Base-by-base conservation (phyloP, 2,329 filamentous ascomycete genomes). In the Chaetomium sp. region DNA sequence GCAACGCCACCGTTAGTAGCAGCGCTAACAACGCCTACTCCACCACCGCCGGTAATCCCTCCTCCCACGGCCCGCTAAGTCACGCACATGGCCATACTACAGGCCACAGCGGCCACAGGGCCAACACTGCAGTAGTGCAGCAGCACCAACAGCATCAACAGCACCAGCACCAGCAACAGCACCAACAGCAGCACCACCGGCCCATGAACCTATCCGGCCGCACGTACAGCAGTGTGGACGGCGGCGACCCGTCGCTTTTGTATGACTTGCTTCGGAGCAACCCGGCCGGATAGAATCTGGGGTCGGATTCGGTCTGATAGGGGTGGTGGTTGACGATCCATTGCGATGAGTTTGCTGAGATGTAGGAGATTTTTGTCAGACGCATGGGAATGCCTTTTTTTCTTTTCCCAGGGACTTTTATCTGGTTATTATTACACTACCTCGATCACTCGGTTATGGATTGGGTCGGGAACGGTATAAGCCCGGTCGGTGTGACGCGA, bases 161-260 rank as follows among this genome's bases (percentile, higher is more conserved):
- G 19, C 63, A 65, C 36, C 62, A 67, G 33, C 48, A 67, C 35
- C 48, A 64, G 49, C 60, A n/a, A 9, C 53, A 53, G 36, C 48
- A 36, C 12, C 19, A 46, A n/a, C 51, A 57, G 19, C 63, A 65
- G 37, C 62, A 67, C 35, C 48, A 67, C 35, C 48, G 64, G 49
- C 60, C 64, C 7, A 64, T 66, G 64, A 65, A 67, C 50, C 54
- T 66, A 49, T 60, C 60, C 6, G 57, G 60, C 34, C 61, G 62
- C 51, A 64, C 60, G 6, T 64, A 68, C 53, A 63, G 61, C 37
- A 64, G 55, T 49, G 63, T 67, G 43, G 60, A 65, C 32, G 56
- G 54, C 10, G 64, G 54, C 10, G 64, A 64, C 10, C 59, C 65
- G 44, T 56, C 60, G n/a, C 55, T 27, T 27, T 27, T 68, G 50